Base-by-base conservation (phyloP, 2,329 filamentous ascomycete genomes). In the Triangularia verruculosa region DNA sequence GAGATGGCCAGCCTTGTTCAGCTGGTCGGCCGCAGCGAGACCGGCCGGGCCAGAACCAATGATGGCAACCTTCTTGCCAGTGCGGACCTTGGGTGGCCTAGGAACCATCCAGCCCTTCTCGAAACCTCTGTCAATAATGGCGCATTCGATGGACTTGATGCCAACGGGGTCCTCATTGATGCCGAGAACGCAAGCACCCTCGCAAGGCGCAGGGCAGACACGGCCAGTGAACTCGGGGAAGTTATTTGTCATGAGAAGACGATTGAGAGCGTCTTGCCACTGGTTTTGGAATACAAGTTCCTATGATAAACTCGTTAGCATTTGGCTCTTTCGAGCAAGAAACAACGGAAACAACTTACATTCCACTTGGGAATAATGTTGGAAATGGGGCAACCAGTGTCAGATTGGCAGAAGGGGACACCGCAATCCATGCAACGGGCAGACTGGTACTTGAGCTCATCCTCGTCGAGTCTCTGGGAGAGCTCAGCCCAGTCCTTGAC, bases 321-420 rank as follows among this genome's bases (percentile, higher is more conserved):
- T n/a, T n/a, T n/a, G n/a, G n/a, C n/a, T n/a, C n/a, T n/a, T n/a
- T n/a, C n/a, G n/a, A n/a, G n/a, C n/a, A n/a, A n/a, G n/a, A n/a
- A n/a, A n/a, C n/a, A n/a, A n/a, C n/a, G n/a, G n/a, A n/a, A n/a
- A n/a, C n/a, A n/a, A n/a, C n/a, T 66, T 97, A n/a, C 93, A 63
- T 96, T 97, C 92, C 92, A 97, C 71, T 97, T 97, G 63, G 94
- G 94, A 72, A 98, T 98, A 74, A 98, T 96, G 80, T 98, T 98
- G 70, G 89, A 93, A 76, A 97, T 97, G 1, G 94, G 94, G 75
- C 94, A 98, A 57, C 94, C 94, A 68, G 91, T 93, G 71, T 98
- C 94, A 20, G 93, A 97, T 78, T 98, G 94, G 72, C 94, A 98
- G 85, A 98, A 98, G 1, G 94, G 94, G 66, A 98, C 93, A 86